Conservation (phyloP, 2,329 filamentous ascomycete genomes). For the Metarhizium guizhouense region DNA sequence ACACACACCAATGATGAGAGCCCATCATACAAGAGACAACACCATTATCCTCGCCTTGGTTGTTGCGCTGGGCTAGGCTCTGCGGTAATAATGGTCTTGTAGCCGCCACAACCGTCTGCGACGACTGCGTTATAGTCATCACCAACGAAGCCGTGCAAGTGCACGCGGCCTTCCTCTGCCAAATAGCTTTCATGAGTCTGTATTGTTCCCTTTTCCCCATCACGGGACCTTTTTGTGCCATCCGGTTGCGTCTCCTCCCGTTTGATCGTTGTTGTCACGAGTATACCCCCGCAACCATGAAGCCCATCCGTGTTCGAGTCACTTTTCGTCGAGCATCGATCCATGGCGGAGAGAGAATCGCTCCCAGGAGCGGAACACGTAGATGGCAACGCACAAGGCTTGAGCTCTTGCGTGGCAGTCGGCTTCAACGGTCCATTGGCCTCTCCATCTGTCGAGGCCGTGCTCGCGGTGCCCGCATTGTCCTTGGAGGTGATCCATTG, state of each 20-base stretch:
- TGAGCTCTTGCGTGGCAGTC: not conserved
- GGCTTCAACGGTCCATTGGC: not conserved
- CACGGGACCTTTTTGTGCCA: not conserved
- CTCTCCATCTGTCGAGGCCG: constrained; percentile 7
- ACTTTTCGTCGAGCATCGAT: not conserved
- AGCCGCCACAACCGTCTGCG: too few species aligned
- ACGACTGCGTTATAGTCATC: too few species aligned
- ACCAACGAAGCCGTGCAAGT: too few species aligned
- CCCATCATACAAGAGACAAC: too few species aligned
- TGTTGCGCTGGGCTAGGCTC: too few species aligned
- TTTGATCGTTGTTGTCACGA: constrained; percentile 29
- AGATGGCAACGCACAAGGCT: not conserved
- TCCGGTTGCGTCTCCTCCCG: constrained; percentile 19
- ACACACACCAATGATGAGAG: too few species aligned
- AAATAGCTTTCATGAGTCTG: too few species aligned
- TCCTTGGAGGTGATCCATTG: constrained; percentile 49
- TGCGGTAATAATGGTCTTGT: too few species aligned
- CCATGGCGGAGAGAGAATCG: not conserved
- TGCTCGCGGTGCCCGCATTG: constrained; percentile 25
- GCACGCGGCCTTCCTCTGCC: too few species aligned
- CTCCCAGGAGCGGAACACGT: not conserved
- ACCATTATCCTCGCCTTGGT: too few species aligned
- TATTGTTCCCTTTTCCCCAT: too few species aligned
- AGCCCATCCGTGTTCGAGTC: not conserved
- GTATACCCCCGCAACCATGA: constrained; percentile 13